Percentiles rank a stretch among this genome's conserved stretches.
Evolutionary conservation across 331 rosid species (phyloP).

Genomic region (Telfairia occidentalis): DNA sequence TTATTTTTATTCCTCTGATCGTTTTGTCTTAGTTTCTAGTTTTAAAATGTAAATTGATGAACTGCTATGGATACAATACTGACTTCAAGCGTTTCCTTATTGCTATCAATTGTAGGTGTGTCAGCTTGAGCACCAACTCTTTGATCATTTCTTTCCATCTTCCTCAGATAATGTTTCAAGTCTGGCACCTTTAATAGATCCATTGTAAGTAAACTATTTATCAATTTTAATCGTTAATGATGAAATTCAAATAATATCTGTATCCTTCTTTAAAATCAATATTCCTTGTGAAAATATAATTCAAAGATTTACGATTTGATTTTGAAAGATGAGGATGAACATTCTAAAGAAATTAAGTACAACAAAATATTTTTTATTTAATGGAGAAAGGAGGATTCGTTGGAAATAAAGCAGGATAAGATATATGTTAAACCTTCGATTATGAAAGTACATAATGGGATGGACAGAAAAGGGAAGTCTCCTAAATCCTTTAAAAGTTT

Average conservation of each 20-base stretch:
- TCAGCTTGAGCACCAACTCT: conserved; percentile 96
- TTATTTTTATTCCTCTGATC: neutral
- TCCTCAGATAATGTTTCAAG: conserved; percentile 80
- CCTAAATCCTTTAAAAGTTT: no score
- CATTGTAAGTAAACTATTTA: conserved; percentile 56
- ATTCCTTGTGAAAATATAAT: neutral
- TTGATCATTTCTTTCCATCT: conserved; percentile 87
- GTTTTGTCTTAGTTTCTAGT: neutral
- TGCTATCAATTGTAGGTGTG: conserved; percentile 58
- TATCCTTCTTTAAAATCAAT: no score
- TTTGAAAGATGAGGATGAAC: neutral
- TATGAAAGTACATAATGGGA: no score
- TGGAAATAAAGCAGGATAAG: neutral
- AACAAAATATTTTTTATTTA: neutral
- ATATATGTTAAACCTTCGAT: no score
- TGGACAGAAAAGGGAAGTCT: no score
- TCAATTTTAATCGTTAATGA: neutral
- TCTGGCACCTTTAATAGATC: conserved; percentile 88
- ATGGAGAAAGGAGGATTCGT: neutral
- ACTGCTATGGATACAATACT: neutral
- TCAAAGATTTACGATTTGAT: neutral
- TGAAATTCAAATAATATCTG: neutral
- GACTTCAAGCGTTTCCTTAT: conserved; percentile 7
- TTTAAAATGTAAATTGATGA: neutral
- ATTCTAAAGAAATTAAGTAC: neutral